Base-by-base conservation (phyloP, 331 rosid genomes). In the Acacia concinna region DNA sequence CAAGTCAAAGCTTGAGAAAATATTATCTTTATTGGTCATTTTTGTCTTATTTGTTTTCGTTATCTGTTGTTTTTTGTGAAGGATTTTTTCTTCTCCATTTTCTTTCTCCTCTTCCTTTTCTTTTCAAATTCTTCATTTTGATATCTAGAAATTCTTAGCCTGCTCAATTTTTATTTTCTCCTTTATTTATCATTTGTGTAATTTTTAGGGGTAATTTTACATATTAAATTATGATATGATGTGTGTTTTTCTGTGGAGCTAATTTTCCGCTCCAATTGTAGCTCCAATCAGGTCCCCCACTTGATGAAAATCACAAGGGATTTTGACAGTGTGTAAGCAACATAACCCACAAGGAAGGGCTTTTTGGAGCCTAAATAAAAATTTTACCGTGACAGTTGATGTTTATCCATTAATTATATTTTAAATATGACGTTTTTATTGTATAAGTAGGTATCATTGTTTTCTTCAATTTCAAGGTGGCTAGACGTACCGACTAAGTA, bases 231-330 rank as follows among this genome's bases (percentile, higher is more conserved):
- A 41, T 60, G 68, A 23, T 65, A 25, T 66, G 72, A 41, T 40
- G 40, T 52, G 31, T 71, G 41, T 60, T 85, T 41, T 85, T 60
- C 35, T 27, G 17, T 30, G 69, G 71, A 46, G 76, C 78, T 85
- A 73, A 85, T 54, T 8, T 65, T 68, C 30, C 52, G 40, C 9
- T n/a, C 12, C 38, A 27, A 18, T 32, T 88, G 86, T 93, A 96
- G 99, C 92, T 96, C 86, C 98, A 96, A 78, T 85, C 97, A 25
- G 99, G 99, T 81, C 88, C 87, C 20, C 99, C 98, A 23, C 87
- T 96, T 44, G 99, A 96, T 90, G 99, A 96, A 90, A 85, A n/a
- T n/a, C n/a, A n/a, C n/a, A n/a, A n/a, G n/a, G n/a, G n/a, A n/a
- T n/a, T n/a, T n/a, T n/a, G n/a, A n/a, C n/a, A n/a, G n/a, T n/a